Base-by-base conservation (phyloP, 2,329 filamentous ascomycete genomes). In the Paracorniculantispora psalliotae region DNA sequence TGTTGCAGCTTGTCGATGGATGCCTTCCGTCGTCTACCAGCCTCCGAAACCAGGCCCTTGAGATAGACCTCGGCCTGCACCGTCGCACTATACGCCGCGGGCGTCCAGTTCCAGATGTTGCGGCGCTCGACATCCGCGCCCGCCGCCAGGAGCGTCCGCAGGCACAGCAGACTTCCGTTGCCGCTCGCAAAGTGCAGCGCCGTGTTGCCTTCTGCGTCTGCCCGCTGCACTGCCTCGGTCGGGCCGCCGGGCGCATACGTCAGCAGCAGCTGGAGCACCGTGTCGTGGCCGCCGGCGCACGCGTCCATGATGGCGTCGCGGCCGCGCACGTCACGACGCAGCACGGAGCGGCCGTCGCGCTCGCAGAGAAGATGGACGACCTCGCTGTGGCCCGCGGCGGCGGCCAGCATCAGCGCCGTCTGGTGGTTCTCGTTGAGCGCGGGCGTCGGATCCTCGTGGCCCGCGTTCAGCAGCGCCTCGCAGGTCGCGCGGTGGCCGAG, bases 21-120 rank as follows among this genome's bases (percentile, higher is more conserved):
- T 41, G 65, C 63, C 57, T 71, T 67, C 55, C 71, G 68, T 65
- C 84, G 77, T 69, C 84, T 83, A 68, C 89, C 88, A 19, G 86
- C 82, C 66, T 94, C 90, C 0, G 80, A 80, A 4, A 94, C 85
- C 57, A 96, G 73, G 15, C 84, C 85, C 73, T 90, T 91, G 62
- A 94, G 86, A 69, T 96, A 94, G 0, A 92, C 88, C 73, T 96
- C 91, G 1, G 90, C 90, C 69, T 91, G 88, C 8, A 91, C 87
- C 0, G 89, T 93, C 15, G 89, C 85, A 62, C 87, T 90, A 71
- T 96, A 96, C 19, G 87, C 85, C n/a, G 92, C 81, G 0, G 92
- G 88, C 1, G 87, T 92, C 90, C 91, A 96, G 68, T 84, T 87
- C 78, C 87, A 91, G 2, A 85, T 76, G 68, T 96, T 96, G 64